These are phyloP conservation scores for Cyathus striatus DNA, from an alignment of 768 basidiomycete genomes.

Conservation along the genomic window DNA sequence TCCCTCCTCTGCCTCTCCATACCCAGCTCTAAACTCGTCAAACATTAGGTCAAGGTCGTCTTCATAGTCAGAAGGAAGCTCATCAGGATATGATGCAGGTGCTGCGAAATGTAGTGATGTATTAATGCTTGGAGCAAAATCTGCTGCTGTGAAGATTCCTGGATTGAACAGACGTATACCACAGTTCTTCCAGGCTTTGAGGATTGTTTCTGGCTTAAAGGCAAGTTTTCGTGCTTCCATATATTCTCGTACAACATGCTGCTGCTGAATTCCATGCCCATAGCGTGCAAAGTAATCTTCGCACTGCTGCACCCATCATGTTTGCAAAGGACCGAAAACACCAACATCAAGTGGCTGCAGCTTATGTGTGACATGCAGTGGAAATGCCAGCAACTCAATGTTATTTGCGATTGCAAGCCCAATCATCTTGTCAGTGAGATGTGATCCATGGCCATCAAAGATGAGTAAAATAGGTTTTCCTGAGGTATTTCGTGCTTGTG, in stretches of 20 bases:
- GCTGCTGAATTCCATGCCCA: slow-evolving; percentile 14
- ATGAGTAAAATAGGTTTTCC: slow-evolving; percentile 33
- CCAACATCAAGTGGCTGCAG: slow-evolving; percentile 42
- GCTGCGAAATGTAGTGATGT: slow-evolving; percentile 4
- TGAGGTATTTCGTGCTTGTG: slow-evolving; percentile 14
- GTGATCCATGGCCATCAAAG: slow-evolving; percentile 41
- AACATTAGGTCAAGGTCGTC: background rate
- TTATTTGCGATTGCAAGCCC: slow-evolving; percentile 18
- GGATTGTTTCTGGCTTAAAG: background rate
- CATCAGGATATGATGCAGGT: slow-evolving; percentile 5
- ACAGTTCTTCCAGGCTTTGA: background rate
- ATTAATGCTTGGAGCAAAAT: slow-evolving; percentile 9
- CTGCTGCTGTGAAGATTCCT: slow-evolving; percentile 9
- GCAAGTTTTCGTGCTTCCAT: slow-evolving; percentile 12
- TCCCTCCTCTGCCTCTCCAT: background rate
- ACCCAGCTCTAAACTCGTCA: background rate
- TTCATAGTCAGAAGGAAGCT: slow-evolving; percentile 1
- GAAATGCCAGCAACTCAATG: slow-evolving; percentile 30
- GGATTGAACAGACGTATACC: slow-evolving; percentile 12
- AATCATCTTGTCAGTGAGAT: slow-evolving; percentile 19
- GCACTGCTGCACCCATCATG: slow-evolving; percentile 21
- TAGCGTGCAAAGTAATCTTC: slow-evolving; percentile 11
- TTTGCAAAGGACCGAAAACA: slow-evolving; percentile 28
- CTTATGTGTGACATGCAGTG: slow-evolving; percentile 34
- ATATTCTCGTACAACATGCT: slow-evolving; percentile 23